Evolutionary conservation across 169 alveolate genomes (phyloP), one percentile per base, ranked within the genome.

Genomic region (Blepharisma undulans): DNA sequence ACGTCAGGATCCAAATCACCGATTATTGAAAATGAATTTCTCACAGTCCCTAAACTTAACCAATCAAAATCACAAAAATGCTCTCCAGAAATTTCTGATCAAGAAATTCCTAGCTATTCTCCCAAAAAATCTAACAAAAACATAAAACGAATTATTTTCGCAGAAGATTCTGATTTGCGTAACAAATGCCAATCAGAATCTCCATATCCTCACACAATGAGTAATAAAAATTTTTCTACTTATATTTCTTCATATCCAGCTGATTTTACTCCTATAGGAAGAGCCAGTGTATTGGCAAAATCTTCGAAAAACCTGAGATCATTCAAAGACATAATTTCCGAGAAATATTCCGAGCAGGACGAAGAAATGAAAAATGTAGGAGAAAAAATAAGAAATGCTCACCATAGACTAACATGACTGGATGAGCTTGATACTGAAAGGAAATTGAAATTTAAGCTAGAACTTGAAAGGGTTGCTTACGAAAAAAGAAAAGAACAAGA

Each of bases 401-500:
- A 48, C n/a, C 30, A 76, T 29, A 72, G 92, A 34, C 92, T 88
- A 18, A 27, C n/a, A 19, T 74, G 60, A 19, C 10, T 88, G 18
- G 79, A 22, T 32, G 33, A 34, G 25, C 27, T 88, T 1, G 85
- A 88, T 22, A 34, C 32, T 32, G 29, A 25, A 18, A 88, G 48
- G 34, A 66, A 88, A 76, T 5, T 29, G 32, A 72, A 88, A 33
- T 59, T 88, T 12, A 76, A 76, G 76, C 25, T 25, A 88, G 92
- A 88, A 74, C 74, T 88, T 72, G 85, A 88, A 1, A 76, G 77
- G 21, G 19, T 88, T 21, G 87, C 29, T 18, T 27, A 88, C 19
- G 33, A 29, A 74, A 74, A 29, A 74, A 74, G 33, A 22, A 74
- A 74, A 29, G 80, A 74, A 7, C 29, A 74, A 74, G 33, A 29